A percentile compares a stretch with the other conserved stretches of the same genome.
Evolutionary conservation across 2,329 filamentous ascomycete genomes (phyloP).

Genomic region (Aschersonia sp.): DNA sequence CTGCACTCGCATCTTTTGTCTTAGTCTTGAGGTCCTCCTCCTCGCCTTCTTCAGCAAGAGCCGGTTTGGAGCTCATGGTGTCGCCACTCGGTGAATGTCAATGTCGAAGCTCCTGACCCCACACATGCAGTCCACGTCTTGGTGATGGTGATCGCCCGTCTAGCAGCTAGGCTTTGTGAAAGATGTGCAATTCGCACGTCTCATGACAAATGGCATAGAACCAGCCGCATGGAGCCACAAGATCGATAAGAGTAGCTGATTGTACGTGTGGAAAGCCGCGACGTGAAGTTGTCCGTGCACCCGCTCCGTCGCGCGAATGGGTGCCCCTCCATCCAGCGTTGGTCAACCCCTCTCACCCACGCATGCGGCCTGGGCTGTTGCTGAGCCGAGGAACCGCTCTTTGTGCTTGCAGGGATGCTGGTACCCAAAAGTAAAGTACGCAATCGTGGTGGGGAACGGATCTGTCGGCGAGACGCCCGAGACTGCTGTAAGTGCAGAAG

Average conservation of each 20-base stretch:
- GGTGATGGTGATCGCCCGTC: no score
- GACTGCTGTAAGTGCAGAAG: no score
- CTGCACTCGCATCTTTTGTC: constrained; percentile 3
- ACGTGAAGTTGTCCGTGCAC: not conserved
- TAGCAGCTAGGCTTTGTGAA: no score
- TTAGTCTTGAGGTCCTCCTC: constrained; percentile 9
- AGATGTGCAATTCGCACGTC: no score
- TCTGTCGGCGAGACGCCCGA: not conserved
- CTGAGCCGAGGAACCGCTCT: constrained; percentile 4
- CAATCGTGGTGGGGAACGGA: not conserved
- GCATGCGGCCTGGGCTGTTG: not conserved
- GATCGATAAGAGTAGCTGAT: no score
- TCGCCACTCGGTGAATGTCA: not conserved
- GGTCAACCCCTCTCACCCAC: not conserved
- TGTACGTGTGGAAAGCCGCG: no score
- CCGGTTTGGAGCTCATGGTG: constrained; percentile 8
- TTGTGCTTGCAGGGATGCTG: not conserved
- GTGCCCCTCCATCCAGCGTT: constrained; percentile 1
- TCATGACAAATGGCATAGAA: no score
- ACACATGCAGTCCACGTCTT: no score
- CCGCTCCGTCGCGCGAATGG: not conserved
- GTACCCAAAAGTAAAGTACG: not conserved
- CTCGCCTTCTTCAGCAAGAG: constrained; percentile 9
- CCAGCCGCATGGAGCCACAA: no score
- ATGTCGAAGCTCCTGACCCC: no score